Evolutionary conservation across 345 rosid genomes (phyloP).

Genomic region (Brassica nigra): DNA sequence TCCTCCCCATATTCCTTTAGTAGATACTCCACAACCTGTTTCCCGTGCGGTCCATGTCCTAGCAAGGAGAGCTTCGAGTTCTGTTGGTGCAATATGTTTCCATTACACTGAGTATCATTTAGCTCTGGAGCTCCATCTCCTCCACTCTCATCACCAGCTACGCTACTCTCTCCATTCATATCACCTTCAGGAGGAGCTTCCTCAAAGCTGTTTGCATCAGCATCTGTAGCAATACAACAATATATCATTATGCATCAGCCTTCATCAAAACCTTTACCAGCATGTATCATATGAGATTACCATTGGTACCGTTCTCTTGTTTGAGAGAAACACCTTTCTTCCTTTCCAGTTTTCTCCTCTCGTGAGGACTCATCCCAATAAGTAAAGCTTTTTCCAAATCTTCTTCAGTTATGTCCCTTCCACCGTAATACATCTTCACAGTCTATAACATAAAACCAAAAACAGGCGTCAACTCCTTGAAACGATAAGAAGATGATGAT

Average conservation of each 20-base stretch:
- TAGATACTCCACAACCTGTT: conserved; percentile 75
- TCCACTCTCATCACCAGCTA: conserved; percentile 35
- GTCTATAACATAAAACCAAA: conserved; percentile 40
- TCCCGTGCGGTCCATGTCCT: conserved; percentile 98
- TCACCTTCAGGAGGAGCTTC: conserved; percentile 20
- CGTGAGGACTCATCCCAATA: conserved; percentile 90
- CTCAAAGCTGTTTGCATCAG: conserved; percentile 18
- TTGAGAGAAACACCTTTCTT: conserved; percentile 58
- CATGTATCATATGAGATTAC: conserved; percentile 25
- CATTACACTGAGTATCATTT: conserved; percentile 38
- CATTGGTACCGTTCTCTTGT: conserved; percentile 34
- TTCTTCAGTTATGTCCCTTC: conserved; percentile 75
- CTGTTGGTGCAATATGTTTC: conserved; percentile 41
- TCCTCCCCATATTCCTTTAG: conserved; percentile 67
- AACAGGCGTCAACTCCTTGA: conserved; percentile 13
- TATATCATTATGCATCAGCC: conserved; percentile 25
- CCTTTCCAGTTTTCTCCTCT: conserved; percentile 67
- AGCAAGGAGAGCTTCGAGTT: conserved; percentile 71
- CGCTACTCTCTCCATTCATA: conserved; percentile 34
- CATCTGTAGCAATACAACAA: conserved; percentile 15
- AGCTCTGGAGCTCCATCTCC: conserved; percentile 42
- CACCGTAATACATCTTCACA: conserved; percentile 83
- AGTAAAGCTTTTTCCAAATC: conserved; percentile 88
- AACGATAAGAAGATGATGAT: not conserved
- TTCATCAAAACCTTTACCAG: conserved; percentile 13